Percentiles rank a stretch among this genome's conserved stretches.
These are phyloP conservation scores for Podila epigama DNA, from an alignment of 192 early-diverging fungal genomes.

Conservation along the genomic window DNA sequence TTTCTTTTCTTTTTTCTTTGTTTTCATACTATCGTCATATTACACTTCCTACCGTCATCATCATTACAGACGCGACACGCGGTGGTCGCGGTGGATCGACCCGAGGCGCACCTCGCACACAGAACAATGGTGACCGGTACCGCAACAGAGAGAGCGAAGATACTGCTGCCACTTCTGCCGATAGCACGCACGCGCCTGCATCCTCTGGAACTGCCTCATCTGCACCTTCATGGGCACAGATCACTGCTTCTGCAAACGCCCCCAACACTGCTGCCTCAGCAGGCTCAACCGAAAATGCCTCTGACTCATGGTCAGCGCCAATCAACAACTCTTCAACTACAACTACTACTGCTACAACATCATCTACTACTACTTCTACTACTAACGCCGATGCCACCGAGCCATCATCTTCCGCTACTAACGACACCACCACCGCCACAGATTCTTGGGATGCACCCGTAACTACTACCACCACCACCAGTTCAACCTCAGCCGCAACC, in stretches of 20 bases:
- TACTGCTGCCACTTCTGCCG: slow-evolving; percentile 7
- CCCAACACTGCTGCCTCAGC: background rate
- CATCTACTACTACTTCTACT: slow-evolving; percentile 10
- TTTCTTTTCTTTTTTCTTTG: no score
- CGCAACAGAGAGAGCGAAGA: slow-evolving; percentile 16
- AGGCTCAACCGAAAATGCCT: background rate
- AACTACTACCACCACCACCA: slow-evolving; percentile 10
- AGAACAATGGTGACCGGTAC: slow-evolving; percentile 43
- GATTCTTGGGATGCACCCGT: slow-evolving; percentile 8
- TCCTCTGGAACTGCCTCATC: background rate
- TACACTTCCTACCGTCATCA: background rate
- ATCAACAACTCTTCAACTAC: background rate
- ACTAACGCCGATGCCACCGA: slow-evolving; percentile 5
- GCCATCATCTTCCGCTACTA: background rate
- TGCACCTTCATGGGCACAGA: slow-evolving; percentile 55
- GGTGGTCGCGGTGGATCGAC: slow-evolving; percentile 66
- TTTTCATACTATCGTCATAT: background rate
- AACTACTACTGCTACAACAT: background rate
- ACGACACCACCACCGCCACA: background rate
- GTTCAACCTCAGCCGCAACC: slow-evolving; percentile 22
- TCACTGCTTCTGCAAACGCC: slow-evolving; percentile 20
- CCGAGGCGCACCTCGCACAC: slow-evolving; percentile 47
- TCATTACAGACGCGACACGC: slow-evolving; percentile 60
- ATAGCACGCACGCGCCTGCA: slow-evolving; percentile 12
- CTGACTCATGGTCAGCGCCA: background rate